phyloP scores from a whole-genome alignment of 73 alveolate species.

The Tetrahymena elliotti region DNA sequence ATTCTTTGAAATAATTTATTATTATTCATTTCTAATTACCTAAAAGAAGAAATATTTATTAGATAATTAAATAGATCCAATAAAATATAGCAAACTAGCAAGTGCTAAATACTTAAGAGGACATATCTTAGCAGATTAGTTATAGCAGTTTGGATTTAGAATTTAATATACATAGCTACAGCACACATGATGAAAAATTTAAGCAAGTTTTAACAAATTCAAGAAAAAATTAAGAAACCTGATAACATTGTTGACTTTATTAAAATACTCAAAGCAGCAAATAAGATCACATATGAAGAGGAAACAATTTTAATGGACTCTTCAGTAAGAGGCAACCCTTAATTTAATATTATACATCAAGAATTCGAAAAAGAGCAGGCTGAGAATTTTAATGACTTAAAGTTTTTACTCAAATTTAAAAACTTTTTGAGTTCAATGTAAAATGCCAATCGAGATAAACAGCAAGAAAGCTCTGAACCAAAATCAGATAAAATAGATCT shows the following conservation, averaged over 20 bases:
- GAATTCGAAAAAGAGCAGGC: neutral
- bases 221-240: neutral
- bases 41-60: neutral
- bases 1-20: neutral
- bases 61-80: neutral
- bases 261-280: neutral
- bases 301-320: neutral
- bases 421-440: neutral
- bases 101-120: neutral
- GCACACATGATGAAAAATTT: neutral
- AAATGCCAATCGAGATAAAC: neutral
- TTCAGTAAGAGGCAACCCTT: neutral
- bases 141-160: neutral
- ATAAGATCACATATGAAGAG: neutral
- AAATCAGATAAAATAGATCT: neutral
- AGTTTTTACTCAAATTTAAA: neutral
- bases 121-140: neutral
- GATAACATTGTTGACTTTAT: neutral
- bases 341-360: neutral
- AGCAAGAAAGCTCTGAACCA: neutral
- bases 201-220: neutral
- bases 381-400: neutral
- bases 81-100: neutral
- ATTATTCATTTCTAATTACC: neutral
- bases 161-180: neutral